These are phyloP conservation scores for Diplodia sapinea DNA, from an alignment of 2,329 filamentous ascomycete species.

Conservation along the genomic window DNA sequence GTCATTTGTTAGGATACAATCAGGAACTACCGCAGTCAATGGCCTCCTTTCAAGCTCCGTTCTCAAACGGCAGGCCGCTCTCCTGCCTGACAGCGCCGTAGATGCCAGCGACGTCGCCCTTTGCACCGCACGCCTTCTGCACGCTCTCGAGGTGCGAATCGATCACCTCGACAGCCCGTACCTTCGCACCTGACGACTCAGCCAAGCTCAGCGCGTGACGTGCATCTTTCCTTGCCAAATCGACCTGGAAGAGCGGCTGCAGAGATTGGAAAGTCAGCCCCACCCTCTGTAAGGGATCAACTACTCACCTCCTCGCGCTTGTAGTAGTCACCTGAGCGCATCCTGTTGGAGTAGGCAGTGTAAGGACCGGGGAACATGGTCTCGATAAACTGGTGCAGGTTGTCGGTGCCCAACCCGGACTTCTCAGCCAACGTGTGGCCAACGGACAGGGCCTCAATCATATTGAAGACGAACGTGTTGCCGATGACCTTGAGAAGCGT, in stretches of 20 bases:
- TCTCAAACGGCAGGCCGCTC: conserved; percentile 76
- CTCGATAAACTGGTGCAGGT: conserved; percentile 74
- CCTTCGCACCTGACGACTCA: conserved; percentile 62
- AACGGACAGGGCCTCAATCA: conserved; percentile 80
- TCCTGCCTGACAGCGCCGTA: conserved; percentile 81
- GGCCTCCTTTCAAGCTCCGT: conserved; percentile 41
- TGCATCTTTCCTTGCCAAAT: conserved; percentile 82
- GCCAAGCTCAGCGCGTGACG: conserved; percentile 75
- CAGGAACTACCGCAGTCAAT: background rate
- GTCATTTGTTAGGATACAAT: background rate
- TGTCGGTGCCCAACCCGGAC: conserved; percentile 72
- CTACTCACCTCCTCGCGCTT: conserved; percentile 63
- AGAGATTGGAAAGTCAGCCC: conserved; percentile 1
- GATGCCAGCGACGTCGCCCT: conserved; percentile 80
- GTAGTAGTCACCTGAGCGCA: conserved; percentile 78
- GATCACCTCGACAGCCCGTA: conserved; percentile 70
- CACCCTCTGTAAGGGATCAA: no score
- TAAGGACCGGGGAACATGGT: conserved; percentile 78
- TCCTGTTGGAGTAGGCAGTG: conserved; percentile 73
- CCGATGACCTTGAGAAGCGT: conserved; percentile 80
- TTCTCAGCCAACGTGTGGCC: conserved; percentile 81
- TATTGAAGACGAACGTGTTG: conserved; percentile 84
- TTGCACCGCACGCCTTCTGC: conserved; percentile 70
- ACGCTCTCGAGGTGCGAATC: conserved; percentile 73
- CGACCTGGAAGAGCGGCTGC: conserved; percentile 78